These are phyloP conservation scores for Dimocarpus longan DNA, from an alignment of 345 rosid species.

Conservation along the genomic window DNA sequence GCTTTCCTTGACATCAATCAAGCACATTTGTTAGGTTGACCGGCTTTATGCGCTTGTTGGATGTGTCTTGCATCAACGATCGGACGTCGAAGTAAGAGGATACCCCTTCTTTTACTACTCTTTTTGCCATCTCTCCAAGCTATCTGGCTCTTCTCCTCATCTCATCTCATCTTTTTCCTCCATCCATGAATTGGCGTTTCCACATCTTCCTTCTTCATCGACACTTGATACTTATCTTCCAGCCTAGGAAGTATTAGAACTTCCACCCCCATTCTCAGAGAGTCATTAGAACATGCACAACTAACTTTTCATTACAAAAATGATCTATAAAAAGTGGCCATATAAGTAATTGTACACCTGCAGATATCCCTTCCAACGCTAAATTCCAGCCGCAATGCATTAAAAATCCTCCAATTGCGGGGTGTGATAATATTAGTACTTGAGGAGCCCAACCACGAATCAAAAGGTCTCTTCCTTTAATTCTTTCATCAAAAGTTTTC, in stretches of 20 bases:
- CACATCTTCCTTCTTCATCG: not conserved
- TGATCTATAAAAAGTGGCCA: slow-evolving; percentile 39
- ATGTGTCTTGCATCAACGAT: not conserved
- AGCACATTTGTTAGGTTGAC: too few species aligned
- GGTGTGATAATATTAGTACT: slow-evolving; percentile 32
- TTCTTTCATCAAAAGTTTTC: slow-evolving; percentile 22
- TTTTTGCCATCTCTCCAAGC: not conserved
- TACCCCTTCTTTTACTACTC: slow-evolving; percentile 2
- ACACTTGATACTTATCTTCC: not conserved
- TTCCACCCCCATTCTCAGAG: slow-evolving; percentile 16
- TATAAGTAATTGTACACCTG: slow-evolving; percentile 24
- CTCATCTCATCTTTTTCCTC: not conserved
- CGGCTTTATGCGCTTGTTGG: too few species aligned
- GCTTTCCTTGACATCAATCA: too few species aligned
- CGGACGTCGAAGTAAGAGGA: not conserved
- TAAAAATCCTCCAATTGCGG: slow-evolving; percentile 31
- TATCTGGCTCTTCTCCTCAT: not conserved
- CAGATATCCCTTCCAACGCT: slow-evolving; percentile 24
- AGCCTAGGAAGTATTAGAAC: not conserved
- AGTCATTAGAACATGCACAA: slow-evolving; percentile 3
- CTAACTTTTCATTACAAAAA: slow-evolving; percentile 28
- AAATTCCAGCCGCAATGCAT: slow-evolving; percentile 43
- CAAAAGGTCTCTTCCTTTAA: slow-evolving; percentile 23
- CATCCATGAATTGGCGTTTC: slow-evolving; percentile 1
- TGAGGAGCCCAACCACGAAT: slow-evolving; percentile 38